Conservation (phyloP, 2,329 filamentous ascomycete genomes). For the Alternaria hordeiaustralica region DNA sequence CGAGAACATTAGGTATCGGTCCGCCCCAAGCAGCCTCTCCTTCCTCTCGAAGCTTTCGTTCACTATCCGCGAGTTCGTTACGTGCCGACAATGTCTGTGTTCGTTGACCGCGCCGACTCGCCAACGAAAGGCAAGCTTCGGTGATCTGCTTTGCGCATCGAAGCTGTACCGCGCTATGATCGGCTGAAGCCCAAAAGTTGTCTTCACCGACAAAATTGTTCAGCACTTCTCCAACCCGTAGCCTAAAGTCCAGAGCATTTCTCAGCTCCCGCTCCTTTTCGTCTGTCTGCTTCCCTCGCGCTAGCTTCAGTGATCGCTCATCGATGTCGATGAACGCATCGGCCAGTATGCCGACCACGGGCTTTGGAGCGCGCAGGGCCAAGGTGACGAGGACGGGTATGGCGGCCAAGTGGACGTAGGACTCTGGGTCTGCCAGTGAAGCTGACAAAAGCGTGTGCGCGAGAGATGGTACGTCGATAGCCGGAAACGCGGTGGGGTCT, state of each 20-base stretch:
- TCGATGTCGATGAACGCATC: slow-evolving; percentile 74
- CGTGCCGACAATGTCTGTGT: slow-evolving; percentile 66
- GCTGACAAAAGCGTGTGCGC: slow-evolving; percentile 69
- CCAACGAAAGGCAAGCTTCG: slow-evolving; percentile 67
- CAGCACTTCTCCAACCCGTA: slow-evolving; percentile 69
- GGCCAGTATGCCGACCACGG: slow-evolving; percentile 67
- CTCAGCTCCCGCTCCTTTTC: slow-evolving; percentile 38
- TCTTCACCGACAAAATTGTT: slow-evolving; percentile 29
- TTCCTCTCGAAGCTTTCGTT: slow-evolving; percentile 57
- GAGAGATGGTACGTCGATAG: slow-evolving; percentile 71
- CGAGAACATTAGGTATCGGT: slow-evolving; percentile 49
- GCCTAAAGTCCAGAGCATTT: slow-evolving; percentile 64
- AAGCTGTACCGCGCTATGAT: slow-evolving; percentile 2
- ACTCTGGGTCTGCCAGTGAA: slow-evolving; percentile 70
- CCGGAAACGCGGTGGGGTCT: slow-evolving; percentile 56
- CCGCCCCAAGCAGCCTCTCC: slow-evolving; percentile 64
- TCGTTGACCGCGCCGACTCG: slow-evolving; percentile 67
- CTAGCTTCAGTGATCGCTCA: slow-evolving; percentile 34
- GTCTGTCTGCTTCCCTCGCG: slow-evolving; percentile 16
- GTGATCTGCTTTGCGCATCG: slow-evolving; percentile 48
- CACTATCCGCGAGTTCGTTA: slow-evolving; percentile 58
- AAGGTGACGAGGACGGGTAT: slow-evolving; percentile 70
- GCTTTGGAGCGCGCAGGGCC: slow-evolving; percentile 66
- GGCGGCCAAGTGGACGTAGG: slow-evolving; percentile 73
- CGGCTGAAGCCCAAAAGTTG: slow-evolving; percentile 22